phyloP scores from a whole-genome alignment of 2,329 filamentous ascomycete genomes.

The Cercospora sojina region DNA sequence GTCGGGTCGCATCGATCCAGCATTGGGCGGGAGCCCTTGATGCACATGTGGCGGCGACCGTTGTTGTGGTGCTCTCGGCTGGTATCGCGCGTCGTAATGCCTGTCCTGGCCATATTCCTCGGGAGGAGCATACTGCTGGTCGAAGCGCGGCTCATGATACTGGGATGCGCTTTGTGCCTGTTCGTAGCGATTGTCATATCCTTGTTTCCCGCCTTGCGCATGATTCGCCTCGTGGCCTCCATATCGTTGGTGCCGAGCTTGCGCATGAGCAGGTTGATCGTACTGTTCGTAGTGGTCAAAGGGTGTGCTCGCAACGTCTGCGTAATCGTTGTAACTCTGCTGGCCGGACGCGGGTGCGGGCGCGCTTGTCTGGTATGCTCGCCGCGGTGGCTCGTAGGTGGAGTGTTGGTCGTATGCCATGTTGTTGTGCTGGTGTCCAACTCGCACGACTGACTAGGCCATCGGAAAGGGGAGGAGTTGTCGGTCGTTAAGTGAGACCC shows the following conservation, averaged over 20 bases:
- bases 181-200: conserved; percentile 16
- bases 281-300: conserved; percentile 25
- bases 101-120: conserved; percentile 24
- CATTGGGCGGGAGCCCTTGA: conserved; percentile 18
- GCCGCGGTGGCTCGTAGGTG: conserved; percentile 28
- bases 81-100: conserved; percentile 31
- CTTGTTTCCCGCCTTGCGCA: conserved; percentile 14
- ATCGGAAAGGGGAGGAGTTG: not conserved
- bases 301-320: conserved; percentile 21
- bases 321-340: conserved; percentile 18
- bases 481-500: not conserved
- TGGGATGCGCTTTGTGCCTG: conserved; percentile 16
- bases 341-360: conserved; percentile 21
- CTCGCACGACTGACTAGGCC: not conserved
- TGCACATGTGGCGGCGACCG: conserved; percentile 10
- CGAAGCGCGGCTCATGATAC: conserved; percentile 12
- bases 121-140: conserved; percentile 19
- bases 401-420: conserved; percentile 32
- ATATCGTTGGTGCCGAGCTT: conserved; percentile 14
- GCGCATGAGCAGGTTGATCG: conserved; percentile 22
- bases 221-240: conserved; percentile 18
- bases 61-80: conserved; percentile 27
- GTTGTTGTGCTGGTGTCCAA: conserved; percentile 9
- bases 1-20: conserved; percentile 8
- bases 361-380: conserved; percentile 22